Conservation (phyloP, 2,329 filamentous ascomycete genomes). For the Talaromyces marneffei region DNA sequence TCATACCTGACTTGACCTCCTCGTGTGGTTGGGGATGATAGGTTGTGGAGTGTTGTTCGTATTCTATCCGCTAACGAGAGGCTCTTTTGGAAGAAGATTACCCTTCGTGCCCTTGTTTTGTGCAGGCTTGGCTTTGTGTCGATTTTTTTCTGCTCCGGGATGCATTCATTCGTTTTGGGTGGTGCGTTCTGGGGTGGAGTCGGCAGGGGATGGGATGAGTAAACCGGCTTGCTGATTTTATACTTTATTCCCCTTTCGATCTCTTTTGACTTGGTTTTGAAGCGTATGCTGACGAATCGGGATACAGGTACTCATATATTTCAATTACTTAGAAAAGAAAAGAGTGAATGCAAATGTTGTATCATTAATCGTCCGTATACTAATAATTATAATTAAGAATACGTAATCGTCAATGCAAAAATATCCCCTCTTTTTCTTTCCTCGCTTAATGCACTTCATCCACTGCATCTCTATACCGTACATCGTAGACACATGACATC, state of each 20-base stretch:
- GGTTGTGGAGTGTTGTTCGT: conserved; percentile 39
- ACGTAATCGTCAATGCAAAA: background rate
- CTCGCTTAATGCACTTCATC: background rate
- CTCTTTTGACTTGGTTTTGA: background rate
- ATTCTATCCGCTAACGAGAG: conserved; percentile 18
- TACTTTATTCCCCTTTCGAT: background rate
- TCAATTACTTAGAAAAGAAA: background rate
- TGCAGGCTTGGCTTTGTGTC: conserved; percentile 34
- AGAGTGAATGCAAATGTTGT: background rate
- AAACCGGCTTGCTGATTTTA: conserved; percentile 36
- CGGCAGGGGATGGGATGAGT: conserved; percentile 41
- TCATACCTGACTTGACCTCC: conserved; percentile 39
- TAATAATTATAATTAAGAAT: background rate
- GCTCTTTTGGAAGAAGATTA: background rate
- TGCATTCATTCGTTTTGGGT: conserved; percentile 35
- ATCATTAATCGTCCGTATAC: background rate
- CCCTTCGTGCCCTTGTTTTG: conserved; percentile 13
- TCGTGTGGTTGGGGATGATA: conserved; percentile 31
- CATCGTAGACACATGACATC: background rate
- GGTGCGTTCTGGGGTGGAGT: conserved; percentile 22
- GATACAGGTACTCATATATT: background rate
- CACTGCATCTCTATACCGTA: background rate
- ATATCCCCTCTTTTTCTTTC: background rate
- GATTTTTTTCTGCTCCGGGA: conserved; percentile 18
- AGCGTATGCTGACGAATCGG: background rate